Conservation (phyloP, 352 stramenopile genomes). For the Pythium scleroteichum region DNA sequence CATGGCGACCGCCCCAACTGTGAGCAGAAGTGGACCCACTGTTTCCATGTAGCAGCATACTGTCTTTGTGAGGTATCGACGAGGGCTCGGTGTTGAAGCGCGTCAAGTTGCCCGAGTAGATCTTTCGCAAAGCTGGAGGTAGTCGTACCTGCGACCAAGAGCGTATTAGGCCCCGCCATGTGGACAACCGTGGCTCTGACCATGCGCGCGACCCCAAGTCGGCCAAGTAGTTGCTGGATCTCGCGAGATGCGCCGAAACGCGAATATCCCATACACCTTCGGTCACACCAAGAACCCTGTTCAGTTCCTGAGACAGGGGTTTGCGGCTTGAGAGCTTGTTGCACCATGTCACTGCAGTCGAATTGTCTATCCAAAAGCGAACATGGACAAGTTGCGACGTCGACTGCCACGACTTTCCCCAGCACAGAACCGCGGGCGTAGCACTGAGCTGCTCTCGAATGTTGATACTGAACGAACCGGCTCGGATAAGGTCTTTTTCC, state of each 20-base stretch:
- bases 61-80: not conserved
- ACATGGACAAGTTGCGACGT: not conserved
- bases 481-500: conserved; percentile 11
- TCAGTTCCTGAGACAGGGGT: conserved; percentile 5
- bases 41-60: conserved; percentile 2
- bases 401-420: not conserved
- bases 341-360: conserved; percentile 7
- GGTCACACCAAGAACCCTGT: conserved; percentile 1
- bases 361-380: conserved; percentile 20
- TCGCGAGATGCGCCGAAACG: conserved; percentile 9
- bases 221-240: conserved; percentile 7
- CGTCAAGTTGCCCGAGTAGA: conserved; percentile 3
- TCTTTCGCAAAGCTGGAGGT: not conserved
- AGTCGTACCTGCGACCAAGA: conserved; percentile 1
- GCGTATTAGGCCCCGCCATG: not conserved
- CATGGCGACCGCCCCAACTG: not conserved
- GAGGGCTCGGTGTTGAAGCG: conserved; percentile 10
- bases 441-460: conserved; percentile 16
- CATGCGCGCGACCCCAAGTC: conserved; percentile 15
- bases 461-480: conserved; percentile 18
- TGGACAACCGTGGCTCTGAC: not conserved
- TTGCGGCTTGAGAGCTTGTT: conserved; percentile 2
- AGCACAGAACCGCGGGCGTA: not conserved
- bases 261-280: not conserved
- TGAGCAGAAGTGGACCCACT: conserved; percentile 1